Evolutionary conservation across 2,329 filamentous ascomycete genomes (phyloP).

Genomic region (Alternaria triticina): DNA sequence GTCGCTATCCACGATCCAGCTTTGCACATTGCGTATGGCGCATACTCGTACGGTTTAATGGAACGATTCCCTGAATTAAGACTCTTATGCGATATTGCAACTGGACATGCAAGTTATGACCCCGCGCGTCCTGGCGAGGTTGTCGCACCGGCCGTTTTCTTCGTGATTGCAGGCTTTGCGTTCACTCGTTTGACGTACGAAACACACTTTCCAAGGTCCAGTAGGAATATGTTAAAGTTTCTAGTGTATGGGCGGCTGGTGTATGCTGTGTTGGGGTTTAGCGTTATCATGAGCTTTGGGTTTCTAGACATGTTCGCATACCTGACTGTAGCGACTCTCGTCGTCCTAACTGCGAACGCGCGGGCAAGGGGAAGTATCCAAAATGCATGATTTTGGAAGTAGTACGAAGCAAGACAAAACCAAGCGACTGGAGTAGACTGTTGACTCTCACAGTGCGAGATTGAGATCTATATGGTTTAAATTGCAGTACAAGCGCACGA

Average conservation of each 20-base stretch:
- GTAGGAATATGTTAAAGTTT: not conserved
- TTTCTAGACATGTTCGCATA: not conserved
- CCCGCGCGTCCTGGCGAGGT: not conserved
- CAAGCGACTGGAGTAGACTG: not conserved
- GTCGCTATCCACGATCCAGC: not conserved
- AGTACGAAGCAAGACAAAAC: not conserved
- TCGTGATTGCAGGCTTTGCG: not conserved
- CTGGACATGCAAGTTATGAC: not conserved
- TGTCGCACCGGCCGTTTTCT: not conserved
- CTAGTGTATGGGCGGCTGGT: not conserved
- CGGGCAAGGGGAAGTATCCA: not conserved
- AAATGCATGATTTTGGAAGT: not conserved
- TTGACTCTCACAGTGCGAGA: not conserved
- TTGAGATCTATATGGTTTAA: not conserved
- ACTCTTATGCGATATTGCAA: not conserved
- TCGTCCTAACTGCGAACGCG: not conserved
- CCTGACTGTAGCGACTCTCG: not conserved
- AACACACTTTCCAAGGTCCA: not conserved
- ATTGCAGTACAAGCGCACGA: not conserved
- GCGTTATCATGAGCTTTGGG: not conserved
- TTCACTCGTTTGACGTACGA: not conserved
- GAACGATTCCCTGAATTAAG: not conserved
- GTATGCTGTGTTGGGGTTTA: not conserved
- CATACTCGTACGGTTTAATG: not conserved
- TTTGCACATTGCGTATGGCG: not conserved